Evolutionary conservation across 352 stramenopile genomes (phyloP).

Genomic region (Phytophthora vignae): DNA sequence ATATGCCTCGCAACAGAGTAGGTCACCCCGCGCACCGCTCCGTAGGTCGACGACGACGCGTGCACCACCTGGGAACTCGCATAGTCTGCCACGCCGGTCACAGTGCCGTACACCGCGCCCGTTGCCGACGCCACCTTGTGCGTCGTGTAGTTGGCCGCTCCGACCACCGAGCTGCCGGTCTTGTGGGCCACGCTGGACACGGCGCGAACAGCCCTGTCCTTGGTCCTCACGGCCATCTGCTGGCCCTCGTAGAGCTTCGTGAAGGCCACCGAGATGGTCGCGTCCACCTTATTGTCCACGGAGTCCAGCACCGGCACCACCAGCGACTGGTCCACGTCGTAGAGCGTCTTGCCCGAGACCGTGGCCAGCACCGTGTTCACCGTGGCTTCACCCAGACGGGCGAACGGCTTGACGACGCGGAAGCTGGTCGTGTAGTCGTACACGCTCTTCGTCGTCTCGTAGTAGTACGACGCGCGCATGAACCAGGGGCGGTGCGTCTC

Average conservation of each 20-base stretch:
- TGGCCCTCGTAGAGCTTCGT: constrained; percentile 75
- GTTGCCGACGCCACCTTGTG: constrained; percentile 40
- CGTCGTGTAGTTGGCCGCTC: constrained; percentile 70
- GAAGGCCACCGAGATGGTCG: constrained; percentile 66
- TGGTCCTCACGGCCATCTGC: constrained; percentile 67
- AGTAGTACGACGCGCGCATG: constrained; percentile 81
- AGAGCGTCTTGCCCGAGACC: constrained; percentile 65
- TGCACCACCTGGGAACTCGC: constrained; percentile 65
- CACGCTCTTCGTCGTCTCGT: constrained; percentile 80
- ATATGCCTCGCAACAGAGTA: constrained; percentile 69
- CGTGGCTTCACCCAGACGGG: constrained; percentile 70
- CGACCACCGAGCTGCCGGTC: constrained; percentile 50
- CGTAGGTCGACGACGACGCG: constrained; percentile 74
- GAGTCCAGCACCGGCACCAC: constrained; percentile 65
- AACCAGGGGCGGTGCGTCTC: constrained; percentile 70
- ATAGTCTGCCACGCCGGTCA: constrained; percentile 61
- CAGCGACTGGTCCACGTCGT: constrained; percentile 64
- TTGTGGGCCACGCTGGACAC: constrained; percentile 50
- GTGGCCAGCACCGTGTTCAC: constrained; percentile 71
- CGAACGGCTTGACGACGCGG: constrained; percentile 64
- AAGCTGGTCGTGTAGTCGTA: constrained; percentile 89
- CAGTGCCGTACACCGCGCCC: constrained; percentile 43
- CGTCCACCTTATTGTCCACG: constrained; percentile 79
- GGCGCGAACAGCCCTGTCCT: constrained; percentile 58
- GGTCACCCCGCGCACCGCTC: constrained; percentile 58